Evolutionary conservation across 2,329 filamentous ascomycete genomes (phyloP).

Genomic region (Sporothrix brunneoviolacea): DNA sequence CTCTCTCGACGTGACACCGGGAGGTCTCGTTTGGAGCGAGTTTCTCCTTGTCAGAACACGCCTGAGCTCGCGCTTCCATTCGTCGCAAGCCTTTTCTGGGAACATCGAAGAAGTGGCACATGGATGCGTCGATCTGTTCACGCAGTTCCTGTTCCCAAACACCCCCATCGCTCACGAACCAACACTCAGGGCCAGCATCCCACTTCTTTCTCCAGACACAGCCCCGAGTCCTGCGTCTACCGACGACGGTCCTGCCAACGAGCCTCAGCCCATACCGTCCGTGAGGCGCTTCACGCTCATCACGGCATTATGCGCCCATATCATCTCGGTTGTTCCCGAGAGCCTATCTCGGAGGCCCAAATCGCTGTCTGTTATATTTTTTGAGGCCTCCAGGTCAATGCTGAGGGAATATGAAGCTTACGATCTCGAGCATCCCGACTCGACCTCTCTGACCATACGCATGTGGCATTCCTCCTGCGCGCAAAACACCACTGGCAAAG

Average conservation of each 20-base stretch:
- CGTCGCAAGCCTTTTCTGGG: not conserved
- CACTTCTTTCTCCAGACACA: not conserved
- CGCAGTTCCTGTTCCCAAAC: slow-evolving; percentile 36
- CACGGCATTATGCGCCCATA: slow-evolving; percentile 1
- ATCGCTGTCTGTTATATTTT: not conserved
- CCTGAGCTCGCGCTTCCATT: not conserved
- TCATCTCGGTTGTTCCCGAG: not conserved
- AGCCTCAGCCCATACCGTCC: not conserved
- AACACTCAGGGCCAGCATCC: slow-evolving; percentile 25
- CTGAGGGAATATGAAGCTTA: not conserved
- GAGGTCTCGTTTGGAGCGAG: not conserved
- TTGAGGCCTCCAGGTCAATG: not conserved
- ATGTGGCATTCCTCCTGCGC: slow-evolving; percentile 4
- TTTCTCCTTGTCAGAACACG: not conserved
- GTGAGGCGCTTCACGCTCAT: not conserved
- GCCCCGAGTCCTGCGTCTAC: not conserved
- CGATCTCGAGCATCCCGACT: not conserved
- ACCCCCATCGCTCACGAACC: slow-evolving; percentile 37
- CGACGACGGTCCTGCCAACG: not conserved
- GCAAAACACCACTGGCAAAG: not conserved
- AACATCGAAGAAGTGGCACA: not conserved
- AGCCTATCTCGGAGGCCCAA: not conserved
- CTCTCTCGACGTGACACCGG: not conserved
- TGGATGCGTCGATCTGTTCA: slow-evolving; percentile 31
- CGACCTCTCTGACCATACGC: not conserved